Conservation (phyloP, 2,329 filamentous ascomycete genomes). For the Cytospora piceicola region DNA sequence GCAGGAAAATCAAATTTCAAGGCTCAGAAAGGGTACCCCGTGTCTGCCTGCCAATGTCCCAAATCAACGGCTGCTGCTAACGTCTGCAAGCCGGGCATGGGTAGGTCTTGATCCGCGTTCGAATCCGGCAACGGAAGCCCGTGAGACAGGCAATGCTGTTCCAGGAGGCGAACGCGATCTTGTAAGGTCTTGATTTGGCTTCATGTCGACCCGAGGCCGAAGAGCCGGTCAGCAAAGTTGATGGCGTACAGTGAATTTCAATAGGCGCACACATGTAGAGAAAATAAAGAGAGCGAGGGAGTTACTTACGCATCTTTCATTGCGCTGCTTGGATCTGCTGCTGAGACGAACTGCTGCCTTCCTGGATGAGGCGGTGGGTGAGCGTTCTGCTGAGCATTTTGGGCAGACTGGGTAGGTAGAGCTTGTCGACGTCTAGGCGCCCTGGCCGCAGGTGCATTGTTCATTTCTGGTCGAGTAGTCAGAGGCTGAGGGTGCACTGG, state of each 20-base stretch:
- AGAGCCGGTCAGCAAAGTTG: neutral
- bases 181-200: conserved; percentile 8
- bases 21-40: neutral
- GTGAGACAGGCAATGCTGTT: conserved; percentile 17
- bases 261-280: neutral
- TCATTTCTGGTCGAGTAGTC: neutral
- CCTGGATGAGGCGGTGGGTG: neutral
- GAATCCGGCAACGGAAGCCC: conserved; percentile 9
- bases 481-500: neutral
- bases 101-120: neutral
- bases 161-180: conserved; percentile 7
- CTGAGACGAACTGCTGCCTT: neutral
- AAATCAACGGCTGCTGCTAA: neutral
- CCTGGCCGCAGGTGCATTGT: neutral
- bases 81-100: neutral
- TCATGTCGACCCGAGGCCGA: neutral
- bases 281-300: neutral
- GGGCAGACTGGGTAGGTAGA: neutral
- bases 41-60: neutral
- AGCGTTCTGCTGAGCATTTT: neutral
- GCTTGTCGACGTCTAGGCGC: neutral
- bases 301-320: conserved; percentile 16
- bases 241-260: neutral
- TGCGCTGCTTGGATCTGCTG: neutral
- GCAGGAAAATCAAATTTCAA: too few relatives aligned